Conservation (phyloP, 2,329 filamentous ascomycete species). For the Drechmeria coniospora region DNA sequence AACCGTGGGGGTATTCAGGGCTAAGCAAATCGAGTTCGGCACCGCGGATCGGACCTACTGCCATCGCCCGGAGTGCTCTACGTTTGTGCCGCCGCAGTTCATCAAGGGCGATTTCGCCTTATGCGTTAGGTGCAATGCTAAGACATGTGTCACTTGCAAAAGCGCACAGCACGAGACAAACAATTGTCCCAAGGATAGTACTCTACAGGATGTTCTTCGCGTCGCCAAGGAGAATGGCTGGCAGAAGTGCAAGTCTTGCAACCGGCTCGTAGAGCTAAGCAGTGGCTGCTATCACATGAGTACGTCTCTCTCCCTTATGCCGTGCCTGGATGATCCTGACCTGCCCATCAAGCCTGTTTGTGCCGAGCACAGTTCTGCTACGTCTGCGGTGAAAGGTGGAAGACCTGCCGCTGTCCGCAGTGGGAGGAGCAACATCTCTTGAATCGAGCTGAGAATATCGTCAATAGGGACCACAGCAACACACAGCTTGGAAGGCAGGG, state of each 20-base stretch:
- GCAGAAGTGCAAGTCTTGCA: slow-evolving; percentile 34
- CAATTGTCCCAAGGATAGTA: slow-evolving; percentile 31
- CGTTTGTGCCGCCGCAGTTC: slow-evolving; percentile 24
- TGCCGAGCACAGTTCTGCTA: slow-evolving; percentile 36
- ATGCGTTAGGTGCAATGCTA: slow-evolving; percentile 24
- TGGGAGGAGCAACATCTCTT: slow-evolving; percentile 18
- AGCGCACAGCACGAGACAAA: slow-evolving; percentile 24
- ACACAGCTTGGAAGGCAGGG: neutral
- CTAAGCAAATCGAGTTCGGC: slow-evolving; percentile 32
- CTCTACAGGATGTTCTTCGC: slow-evolving; percentile 21
- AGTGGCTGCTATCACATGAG: slow-evolving; percentile 43
- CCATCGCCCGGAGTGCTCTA: slow-evolving; percentile 22
- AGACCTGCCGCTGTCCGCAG: slow-evolving; percentile 19
- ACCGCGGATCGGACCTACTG: slow-evolving; percentile 37
- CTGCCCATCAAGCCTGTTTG: slow-evolving; percentile 21
- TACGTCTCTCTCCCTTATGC: slow-evolving; percentile 16
- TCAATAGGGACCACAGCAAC: neutral
- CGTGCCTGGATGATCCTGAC: neutral
- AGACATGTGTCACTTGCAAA: slow-evolving; percentile 39
- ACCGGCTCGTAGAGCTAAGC: slow-evolving; percentile 29
- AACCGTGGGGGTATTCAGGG: slow-evolving; percentile 20
- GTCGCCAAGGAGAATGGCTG: slow-evolving; percentile 28
- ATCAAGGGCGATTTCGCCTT: slow-evolving; percentile 19
- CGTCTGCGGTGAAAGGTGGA: slow-evolving; percentile 26
- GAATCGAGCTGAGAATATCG: neutral